Evolutionary conservation across 257 asterid species (phyloP), one percentile per base, ranked within the genome.

Genomic region (Anisodus tanguticus): DNA sequence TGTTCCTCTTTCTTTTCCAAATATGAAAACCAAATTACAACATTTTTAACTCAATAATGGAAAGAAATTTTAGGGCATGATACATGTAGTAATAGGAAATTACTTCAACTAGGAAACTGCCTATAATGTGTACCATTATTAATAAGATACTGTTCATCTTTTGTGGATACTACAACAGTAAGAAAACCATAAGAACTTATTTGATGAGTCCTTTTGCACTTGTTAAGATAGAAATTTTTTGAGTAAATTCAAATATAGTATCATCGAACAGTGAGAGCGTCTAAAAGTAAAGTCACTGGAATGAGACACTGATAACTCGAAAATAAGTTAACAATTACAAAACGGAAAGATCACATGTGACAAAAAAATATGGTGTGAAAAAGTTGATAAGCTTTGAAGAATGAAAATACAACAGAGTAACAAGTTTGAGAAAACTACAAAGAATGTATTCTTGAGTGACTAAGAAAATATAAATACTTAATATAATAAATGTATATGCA

Each of bases 251-350:
- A 68, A 37, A 7, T 37, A 68, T 39, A 37, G 51, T 7, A 68
- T 68, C 76, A 68, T 68, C 51, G 2, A 68, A 37, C 51, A 68
- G 76, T 68, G 51, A 37, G 76, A 68, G 26, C 51, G 6, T 68
- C 74, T 67, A 67, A 67, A 67, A 67, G 76, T 68, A 15, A 68
- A 37, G 53, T 43, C 37, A 68, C 26, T 68, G 76, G 37, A 26
- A 68, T 68, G 51, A 37, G 76, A 68, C 76, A 68, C 76, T 37
- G 76, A 68, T 68, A 68, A 68, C 51, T 68, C 37, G 11, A 68
- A 68, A 67, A 68, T 15, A 68, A 16, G 22, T 68, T 37, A 68
- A 68, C 15, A 37, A 68, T 39, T 8, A 37, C 1, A 1, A 37
- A 68, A 68, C 51, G 37, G 22, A 22, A 68, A 68, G 76, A 68